Percentiles rank a stretch among this genome's conserved stretches.
phyloP scores from a whole-genome alignment of 2,329 filamentous ascomycete genomes.

The Curvularia lunata region DNA sequence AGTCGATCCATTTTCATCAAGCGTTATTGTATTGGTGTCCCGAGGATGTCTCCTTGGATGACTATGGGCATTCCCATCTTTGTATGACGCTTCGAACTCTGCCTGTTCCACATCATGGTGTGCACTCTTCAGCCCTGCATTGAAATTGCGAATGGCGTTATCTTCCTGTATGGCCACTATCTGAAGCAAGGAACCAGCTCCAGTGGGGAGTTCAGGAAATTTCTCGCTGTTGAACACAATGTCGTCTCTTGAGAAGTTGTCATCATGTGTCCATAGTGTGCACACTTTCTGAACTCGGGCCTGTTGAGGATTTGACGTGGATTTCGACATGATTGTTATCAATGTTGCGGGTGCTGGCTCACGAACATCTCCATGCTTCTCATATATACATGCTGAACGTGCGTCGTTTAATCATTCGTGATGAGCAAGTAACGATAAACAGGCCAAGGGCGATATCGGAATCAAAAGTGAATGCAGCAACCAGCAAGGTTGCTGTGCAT shows the following conservation, averaged over 20 bases:
- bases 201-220: constrained; percentile 67
- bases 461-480: neutral
- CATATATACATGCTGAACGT: constrained; percentile 3
- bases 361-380: constrained; percentile 9
- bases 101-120: constrained; percentile 37
- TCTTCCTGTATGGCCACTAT: constrained; percentile 68
- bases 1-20: constrained; percentile 49
- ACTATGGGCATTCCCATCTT: constrained; percentile 22
- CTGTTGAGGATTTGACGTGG: constrained; percentile 30
- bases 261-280: constrained; percentile 68
- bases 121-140: constrained; percentile 42
- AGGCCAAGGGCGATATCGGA: neutral
- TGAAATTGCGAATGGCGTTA: constrained; percentile 54
- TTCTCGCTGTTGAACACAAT: constrained; percentile 78
- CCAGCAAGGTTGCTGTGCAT: neutral
- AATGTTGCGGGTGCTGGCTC: constrained; percentile 5
- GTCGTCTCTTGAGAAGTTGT: constrained; percentile 77
- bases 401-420: constrained; percentile 5
- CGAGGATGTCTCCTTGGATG: constrained; percentile 34
- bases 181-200: constrained; percentile 73
- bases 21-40: constrained; percentile 40
- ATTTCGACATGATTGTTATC: constrained; percentile 38
- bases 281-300: constrained; percentile 52
- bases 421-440: neutral
- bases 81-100: constrained; percentile 32